Base-by-base conservation (phyloP, 1,139 yeast genomes). In the Hanseniaspora uvarum region DNA sequence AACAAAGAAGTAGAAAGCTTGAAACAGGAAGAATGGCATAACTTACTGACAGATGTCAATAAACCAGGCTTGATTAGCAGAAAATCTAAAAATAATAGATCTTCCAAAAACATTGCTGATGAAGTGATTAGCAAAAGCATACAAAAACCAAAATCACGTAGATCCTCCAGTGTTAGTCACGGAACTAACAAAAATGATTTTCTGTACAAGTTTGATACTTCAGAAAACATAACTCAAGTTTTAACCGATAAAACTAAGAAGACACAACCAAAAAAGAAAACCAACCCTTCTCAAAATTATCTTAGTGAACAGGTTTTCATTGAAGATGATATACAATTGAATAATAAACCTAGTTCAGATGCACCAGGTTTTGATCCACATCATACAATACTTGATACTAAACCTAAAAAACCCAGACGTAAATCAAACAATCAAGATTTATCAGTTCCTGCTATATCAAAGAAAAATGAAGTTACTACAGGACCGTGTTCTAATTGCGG, bases 401-500 rank as follows among this genome's bases (percentile, higher is more conserved):
- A 33, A 14, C 24, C 39, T n/a, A 31, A 31, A 19, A 31, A 31
- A 23, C 16, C 26, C n/a, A 44, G 30, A 44, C 38, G 38, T 21
- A 23, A 31, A 19, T 30, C 37, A 21, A 31, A 23, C 28, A 41
- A 41, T 10, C 46, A 18, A 16, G 34, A 41, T 3, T 7, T 3
- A 7, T 7, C 16, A 7, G 26, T 14, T 8, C 24, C 46, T 1
- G 21, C 23, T 6, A 4, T 19, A 4, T 28, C 46, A 4, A 41
- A 41, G 24, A 41, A 26, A 28, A 11, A 6, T 7, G 53, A 50
- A 36, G 46, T 50, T 16, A 37, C 46, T 10, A 50, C 37, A 16
- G 53, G 53, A 10, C 53, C 59, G 31, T 89, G 97, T 67, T 81
- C 92, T 24, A 92, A 92, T 69, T 89, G 98, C 68, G 82, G 83